These are phyloP conservation scores for Ormosia semicastrata DNA, from an alignment of 306 rosid genomes.

Conservation along the genomic window DNA sequence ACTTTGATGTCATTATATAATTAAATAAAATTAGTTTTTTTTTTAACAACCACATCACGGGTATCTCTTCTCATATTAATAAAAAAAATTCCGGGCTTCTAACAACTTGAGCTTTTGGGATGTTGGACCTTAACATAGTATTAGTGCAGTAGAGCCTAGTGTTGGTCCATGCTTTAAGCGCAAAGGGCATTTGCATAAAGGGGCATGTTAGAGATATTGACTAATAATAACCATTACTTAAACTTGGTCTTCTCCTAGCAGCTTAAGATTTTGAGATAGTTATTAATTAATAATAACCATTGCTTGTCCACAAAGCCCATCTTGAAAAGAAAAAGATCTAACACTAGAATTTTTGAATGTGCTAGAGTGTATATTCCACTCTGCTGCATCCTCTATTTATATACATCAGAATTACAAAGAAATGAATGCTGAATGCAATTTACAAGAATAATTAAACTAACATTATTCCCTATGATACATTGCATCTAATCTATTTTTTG, in stretches of 20 bases:
- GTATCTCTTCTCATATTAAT: neutral
- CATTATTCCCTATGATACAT: no score
- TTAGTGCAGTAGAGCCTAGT: neutral
- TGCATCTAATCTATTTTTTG: no score
- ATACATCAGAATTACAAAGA: no score
- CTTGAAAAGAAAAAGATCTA: no score
- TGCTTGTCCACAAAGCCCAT: neutral
- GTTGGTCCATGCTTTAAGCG: neutral
- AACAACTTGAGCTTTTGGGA: neutral
- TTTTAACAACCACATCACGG: neutral
- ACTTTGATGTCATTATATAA: neutral
- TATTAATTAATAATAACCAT: neutral
- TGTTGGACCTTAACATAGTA: neutral
- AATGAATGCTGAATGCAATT: no score
- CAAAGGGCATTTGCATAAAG: neutral
- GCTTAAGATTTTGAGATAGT: conserved; percentile 9
- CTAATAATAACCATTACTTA: neutral
- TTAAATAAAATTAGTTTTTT: neutral
- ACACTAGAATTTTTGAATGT: no score
- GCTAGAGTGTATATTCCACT: no score
- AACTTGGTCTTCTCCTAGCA: neutral
- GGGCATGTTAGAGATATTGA: neutral
- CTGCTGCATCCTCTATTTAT: no score
- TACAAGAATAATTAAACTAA: no score
- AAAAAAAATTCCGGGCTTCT: neutral